These are phyloP conservation scores for Zoysia japonica DNA, from an alignment of 176 grass and related monocot genomes.

Conservation along the genomic window DNA sequence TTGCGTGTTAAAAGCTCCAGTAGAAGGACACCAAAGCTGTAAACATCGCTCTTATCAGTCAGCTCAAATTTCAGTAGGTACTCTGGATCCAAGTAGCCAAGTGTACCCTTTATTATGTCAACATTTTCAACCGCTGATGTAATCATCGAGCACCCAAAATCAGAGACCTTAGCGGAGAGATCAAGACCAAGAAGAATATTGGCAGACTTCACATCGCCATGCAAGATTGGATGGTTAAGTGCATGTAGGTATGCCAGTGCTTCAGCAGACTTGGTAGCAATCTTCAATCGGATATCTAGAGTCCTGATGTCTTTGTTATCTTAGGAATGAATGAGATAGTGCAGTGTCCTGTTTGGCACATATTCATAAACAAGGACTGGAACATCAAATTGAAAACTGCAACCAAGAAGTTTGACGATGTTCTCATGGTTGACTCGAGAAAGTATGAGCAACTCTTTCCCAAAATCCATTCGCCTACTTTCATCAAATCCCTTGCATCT, in stretches of 20 bases:
- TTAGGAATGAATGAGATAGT: not conserved
- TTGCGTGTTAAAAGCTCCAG: not conserved
- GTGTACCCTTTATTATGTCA: not conserved
- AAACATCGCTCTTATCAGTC: too few species aligned
- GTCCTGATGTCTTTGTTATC: not conserved
- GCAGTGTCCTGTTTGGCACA: not conserved
- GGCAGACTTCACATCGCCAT: constrained; percentile 30
- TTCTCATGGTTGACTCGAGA: constrained; percentile 27
- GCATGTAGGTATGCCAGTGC: constrained; percentile 35
- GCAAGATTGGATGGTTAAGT: constrained; percentile 1
- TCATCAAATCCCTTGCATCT: constrained; percentile 34
- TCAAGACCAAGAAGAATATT: constrained; percentile 23
- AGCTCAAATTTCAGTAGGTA: constrained; percentile 15
- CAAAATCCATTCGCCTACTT: constrained; percentile 26
- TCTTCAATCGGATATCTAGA: not conserved
- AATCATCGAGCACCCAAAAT: constrained; percentile 30
- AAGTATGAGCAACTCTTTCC: constrained; percentile 41
- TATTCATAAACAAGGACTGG: constrained; percentile 34
- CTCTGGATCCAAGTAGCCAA: constrained; percentile 30
- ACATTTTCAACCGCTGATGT: not conserved
- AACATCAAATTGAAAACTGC: constrained; percentile 34
- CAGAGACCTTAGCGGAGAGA: constrained; percentile 18
- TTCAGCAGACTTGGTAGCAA: constrained; percentile 1
- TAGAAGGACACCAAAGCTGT: too few species aligned
- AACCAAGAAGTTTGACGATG: constrained; percentile 44